These are phyloP conservation scores for Carex kokanica DNA, from an alignment of 176 grass and related monocot species.

Conservation along the genomic window DNA sequence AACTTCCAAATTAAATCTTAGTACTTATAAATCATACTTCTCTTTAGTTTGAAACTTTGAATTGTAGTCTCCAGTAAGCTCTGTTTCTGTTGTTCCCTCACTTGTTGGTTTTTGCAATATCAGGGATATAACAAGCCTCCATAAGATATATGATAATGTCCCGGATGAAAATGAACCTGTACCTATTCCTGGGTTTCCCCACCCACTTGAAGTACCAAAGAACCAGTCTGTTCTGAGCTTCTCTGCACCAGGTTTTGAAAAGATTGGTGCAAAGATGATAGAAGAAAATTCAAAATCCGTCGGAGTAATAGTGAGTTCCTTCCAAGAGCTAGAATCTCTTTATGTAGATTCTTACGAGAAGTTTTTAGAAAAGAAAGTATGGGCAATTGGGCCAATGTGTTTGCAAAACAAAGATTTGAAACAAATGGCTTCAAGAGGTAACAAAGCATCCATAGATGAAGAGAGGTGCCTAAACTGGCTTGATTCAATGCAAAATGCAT, in stretches of 20 bases:
- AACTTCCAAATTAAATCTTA: too few species aligned
- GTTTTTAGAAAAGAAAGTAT: constrained; percentile 28
- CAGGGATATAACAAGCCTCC: not conserved
- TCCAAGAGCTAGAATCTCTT: constrained; percentile 24
- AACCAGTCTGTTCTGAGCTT: not conserved
- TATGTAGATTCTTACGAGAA: constrained; percentile 32
- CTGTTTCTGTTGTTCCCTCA: not conserved
- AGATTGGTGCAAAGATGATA: not conserved
- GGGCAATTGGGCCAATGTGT: constrained; percentile 42
- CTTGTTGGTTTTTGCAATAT: constrained; percentile 15
- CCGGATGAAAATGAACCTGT: constrained; percentile 24
- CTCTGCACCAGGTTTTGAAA: not conserved
- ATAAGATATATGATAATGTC: not conserved
- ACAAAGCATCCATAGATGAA: constrained; percentile 3
- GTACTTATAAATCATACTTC: too few species aligned
- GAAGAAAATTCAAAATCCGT: constrained; percentile 19
- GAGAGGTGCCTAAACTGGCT: constrained; percentile 38
- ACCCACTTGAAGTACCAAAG: constrained; percentile 18
- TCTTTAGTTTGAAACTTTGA: not conserved
- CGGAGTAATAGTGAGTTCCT: constrained; percentile 20
- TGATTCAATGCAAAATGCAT: constrained; percentile 35
- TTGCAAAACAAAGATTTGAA: constrained; percentile 8
- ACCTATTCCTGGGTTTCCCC: constrained; percentile 22
- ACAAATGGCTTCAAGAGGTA: constrained; percentile 5
- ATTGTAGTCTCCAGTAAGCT: not conserved